These are phyloP conservation scores for Corynespora cassiicola DNA, from an alignment of 2,329 filamentous ascomycete species.

Conservation along the genomic window DNA sequence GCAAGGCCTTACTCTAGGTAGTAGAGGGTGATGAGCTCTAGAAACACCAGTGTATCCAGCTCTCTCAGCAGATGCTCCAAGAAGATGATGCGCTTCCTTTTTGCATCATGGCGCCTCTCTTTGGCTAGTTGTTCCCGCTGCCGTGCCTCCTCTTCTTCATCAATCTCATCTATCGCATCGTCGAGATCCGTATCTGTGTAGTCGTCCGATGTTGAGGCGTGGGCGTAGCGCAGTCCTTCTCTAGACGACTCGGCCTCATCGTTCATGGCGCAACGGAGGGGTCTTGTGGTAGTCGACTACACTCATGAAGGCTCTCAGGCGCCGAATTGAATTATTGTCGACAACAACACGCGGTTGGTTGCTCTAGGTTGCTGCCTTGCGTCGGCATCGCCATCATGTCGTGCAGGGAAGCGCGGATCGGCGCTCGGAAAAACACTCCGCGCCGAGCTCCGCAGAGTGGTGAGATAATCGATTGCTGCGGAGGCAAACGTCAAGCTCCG, in stretches of 20 bases:
- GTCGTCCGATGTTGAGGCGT: slow-evolving; percentile 16
- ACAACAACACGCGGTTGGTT: slow-evolving; percentile 6
- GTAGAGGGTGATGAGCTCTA: slow-evolving; percentile 67
- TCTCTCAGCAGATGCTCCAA: slow-evolving; percentile 64
- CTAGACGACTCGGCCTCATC: slow-evolving; percentile 47
- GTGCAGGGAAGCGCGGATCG: slow-evolving; percentile 23
- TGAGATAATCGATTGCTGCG: slow-evolving; percentile 43
- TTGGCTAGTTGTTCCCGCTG: slow-evolving; percentile 25
- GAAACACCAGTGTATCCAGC: slow-evolving; percentile 66
- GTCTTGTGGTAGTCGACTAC: slow-evolving; percentile 13
- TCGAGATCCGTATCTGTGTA: slow-evolving; percentile 7
- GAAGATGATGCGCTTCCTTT: slow-evolving; percentile 42
- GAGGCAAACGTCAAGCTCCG: neutral
- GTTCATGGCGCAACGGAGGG: slow-evolving; percentile 42
- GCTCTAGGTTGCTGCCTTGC: slow-evolving; percentile 17
- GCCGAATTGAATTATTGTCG: slow-evolving; percentile 4
- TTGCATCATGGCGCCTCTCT: slow-evolving; percentile 39
- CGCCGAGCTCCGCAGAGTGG: slow-evolving; percentile 37
- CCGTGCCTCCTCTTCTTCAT: slow-evolving; percentile 23
- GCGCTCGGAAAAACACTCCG: slow-evolving; percentile 37
- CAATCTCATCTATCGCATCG: slow-evolving; percentile 15
- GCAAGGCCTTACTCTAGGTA: slow-evolving; percentile 70
- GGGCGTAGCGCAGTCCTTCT: slow-evolving; percentile 27
- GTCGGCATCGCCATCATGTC: slow-evolving; percentile 13
- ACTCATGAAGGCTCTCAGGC: slow-evolving; percentile 34